Percentiles rank a stretch among this genome's conserved stretches.
Conservation (phyloP, 148 eudicot species). For the Cornus florida region DNA sequence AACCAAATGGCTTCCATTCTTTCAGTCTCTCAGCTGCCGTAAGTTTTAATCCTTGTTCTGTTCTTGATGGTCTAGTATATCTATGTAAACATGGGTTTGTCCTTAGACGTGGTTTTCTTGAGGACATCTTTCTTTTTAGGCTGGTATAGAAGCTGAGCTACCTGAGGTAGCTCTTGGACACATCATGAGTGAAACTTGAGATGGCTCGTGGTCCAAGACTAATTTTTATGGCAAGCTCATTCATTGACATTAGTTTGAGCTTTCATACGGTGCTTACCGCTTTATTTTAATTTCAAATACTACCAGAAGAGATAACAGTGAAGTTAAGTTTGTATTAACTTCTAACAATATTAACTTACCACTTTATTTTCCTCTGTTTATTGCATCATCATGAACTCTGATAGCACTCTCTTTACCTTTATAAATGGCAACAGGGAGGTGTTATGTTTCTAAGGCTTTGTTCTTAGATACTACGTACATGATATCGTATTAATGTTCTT, state of each 20-base stretch:
- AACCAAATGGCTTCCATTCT: slow-evolving; percentile 11
- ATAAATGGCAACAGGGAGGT: too few relatives aligned
- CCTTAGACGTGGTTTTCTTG: neutral
- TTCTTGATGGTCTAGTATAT: neutral
- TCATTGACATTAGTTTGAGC: neutral
- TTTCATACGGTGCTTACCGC: too few relatives aligned
- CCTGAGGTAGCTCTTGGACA: neutral
- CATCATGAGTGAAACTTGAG: neutral
- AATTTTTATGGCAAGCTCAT: neutral
- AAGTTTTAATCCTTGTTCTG: slow-evolving; percentile 4
- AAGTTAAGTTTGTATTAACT: too few relatives aligned
- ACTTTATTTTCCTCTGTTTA: too few relatives aligned
- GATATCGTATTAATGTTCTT: too few relatives aligned
- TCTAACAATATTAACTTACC: too few relatives aligned
- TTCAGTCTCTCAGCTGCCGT: slow-evolving; percentile 18
- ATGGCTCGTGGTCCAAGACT: neutral
- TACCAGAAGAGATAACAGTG: too few relatives aligned
- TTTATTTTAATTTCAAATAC: too few relatives aligned
- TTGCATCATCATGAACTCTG: too few relatives aligned
- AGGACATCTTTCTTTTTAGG: neutral
- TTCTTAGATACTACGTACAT: too few relatives aligned
- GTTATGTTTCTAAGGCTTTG: too few relatives aligned
- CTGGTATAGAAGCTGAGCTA: neutral
- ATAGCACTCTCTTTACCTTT: too few relatives aligned
- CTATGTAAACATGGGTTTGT: neutral